Percentiles rank a stretch among this genome's conserved stretches.
Conservation (phyloP, 2,329 filamentous ascomycete genomes). For the Chrysoporthe austroafricana region DNA sequence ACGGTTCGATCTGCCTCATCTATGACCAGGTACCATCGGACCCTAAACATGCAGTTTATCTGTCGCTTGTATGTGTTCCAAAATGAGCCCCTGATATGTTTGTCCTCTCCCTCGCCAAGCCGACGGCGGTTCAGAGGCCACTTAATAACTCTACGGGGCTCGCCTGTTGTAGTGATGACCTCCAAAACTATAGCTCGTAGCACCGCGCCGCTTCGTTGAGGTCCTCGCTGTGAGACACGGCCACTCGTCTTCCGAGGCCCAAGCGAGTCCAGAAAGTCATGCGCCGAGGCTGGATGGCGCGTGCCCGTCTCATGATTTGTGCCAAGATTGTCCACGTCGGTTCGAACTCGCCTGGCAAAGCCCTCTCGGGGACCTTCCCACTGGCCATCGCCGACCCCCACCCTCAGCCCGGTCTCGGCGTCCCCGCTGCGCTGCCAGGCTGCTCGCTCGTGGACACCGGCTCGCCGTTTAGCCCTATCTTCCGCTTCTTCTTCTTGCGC, state of each 20-base stretch:
- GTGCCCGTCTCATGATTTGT: no score
- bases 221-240: no score
- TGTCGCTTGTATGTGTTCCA: not conserved
- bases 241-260: no score
- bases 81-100: not conserved
- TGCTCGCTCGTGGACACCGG: constrained; percentile 48
- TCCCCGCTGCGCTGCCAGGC: constrained; percentile 63
- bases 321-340: not conserved
- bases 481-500: constrained; percentile 76
- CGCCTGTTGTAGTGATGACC: no score
- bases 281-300: no score
- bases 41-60: not conserved
- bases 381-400: not conserved
- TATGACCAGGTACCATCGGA: not conserved
- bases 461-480: constrained; percentile 52
- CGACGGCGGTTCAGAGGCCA: not conserved
- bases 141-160: not conserved
- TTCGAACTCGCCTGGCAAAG: not conserved
- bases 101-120: not conserved
- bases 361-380: not conserved
- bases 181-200: not conserved
- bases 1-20: not conserved
- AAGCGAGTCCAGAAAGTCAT: no score
- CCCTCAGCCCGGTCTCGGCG: constrained; percentile 50
- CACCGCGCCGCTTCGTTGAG: not conserved